These are phyloP conservation scores for Hymenoscyphus scutula DNA, from an alignment of 2,329 filamentous ascomycete genomes.

Conservation along the genomic window DNA sequence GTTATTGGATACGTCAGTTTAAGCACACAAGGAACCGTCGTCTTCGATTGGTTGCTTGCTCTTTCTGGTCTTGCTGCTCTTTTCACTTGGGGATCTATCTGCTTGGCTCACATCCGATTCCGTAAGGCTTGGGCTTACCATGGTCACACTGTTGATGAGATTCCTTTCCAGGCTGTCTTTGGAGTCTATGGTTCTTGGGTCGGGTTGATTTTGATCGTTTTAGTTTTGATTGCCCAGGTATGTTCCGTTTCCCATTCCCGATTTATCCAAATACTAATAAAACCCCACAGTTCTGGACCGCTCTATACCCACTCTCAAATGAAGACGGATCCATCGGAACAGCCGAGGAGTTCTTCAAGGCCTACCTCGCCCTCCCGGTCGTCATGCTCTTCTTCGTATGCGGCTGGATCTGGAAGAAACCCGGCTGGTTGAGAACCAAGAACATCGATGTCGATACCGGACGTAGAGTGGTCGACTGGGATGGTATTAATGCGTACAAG, in stretches of 20 bases:
- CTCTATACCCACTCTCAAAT: conserved; percentile 55
- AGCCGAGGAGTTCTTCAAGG: conserved; percentile 52
- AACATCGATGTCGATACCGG: conserved; percentile 68
- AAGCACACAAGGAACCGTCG: conserved; percentile 41
- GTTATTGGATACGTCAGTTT: conserved; percentile 55
- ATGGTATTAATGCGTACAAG: conserved; percentile 46
- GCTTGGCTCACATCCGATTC: conserved; percentile 63
- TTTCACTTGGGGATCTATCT: conserved; percentile 71
- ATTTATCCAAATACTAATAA: not conserved
- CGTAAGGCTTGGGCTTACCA: conserved; percentile 58
- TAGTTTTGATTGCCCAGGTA: conserved; percentile 59
- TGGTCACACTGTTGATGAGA: conserved; percentile 47
- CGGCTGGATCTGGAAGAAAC: conserved; percentile 64
- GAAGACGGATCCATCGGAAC: conserved; percentile 44
- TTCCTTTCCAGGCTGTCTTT: conserved; percentile 43
- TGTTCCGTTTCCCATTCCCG: not conserved
- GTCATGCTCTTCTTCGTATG: conserved; percentile 52
- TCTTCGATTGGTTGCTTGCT: conserved; percentile 65
- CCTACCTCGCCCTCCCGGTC: conserved; percentile 52
- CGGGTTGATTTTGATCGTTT: conserved; percentile 60
- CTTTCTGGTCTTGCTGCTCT: conserved; percentile 70
- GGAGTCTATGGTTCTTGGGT: conserved; percentile 67
- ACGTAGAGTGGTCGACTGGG: conserved; percentile 56
- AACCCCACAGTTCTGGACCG: conserved; percentile 45
- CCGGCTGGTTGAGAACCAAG: conserved; percentile 54